Conservation (phyloP, 257 asterid genomes). For the Solanum ossicruentum region DNA sequence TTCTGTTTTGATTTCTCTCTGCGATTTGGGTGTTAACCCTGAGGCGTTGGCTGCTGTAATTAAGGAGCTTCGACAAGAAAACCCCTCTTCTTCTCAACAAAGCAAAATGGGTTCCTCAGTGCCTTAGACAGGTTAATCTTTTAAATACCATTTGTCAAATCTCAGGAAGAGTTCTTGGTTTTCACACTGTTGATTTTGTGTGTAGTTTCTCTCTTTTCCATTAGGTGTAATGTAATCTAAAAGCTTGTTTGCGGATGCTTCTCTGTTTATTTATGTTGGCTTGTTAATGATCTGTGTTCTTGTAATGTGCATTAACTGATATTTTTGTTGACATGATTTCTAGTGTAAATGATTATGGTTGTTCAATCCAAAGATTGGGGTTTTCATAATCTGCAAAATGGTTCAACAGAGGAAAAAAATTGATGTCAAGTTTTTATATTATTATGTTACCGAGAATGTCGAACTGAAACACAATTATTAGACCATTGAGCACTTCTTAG, state of each 20-base stretch:
- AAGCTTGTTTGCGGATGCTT: background rate
- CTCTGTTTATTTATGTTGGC: background rate
- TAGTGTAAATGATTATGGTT: background rate
- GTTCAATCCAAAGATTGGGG: background rate
- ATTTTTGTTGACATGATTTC: background rate
- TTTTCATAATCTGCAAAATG: background rate
- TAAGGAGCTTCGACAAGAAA: constrained; percentile 54
- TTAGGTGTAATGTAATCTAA: background rate
- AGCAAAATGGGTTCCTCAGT: background rate
- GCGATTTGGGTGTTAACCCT: constrained; percentile 68
- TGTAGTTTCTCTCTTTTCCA: background rate
- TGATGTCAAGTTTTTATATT: background rate
- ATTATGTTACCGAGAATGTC: background rate
- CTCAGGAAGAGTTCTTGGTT: background rate
- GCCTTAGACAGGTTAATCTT: background rate
- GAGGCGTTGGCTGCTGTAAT: constrained; percentile 71
- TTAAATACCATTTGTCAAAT: background rate
- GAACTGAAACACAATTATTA: background rate
- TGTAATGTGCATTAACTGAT: background rate
- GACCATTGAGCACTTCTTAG: background rate
- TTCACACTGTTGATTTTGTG: background rate
- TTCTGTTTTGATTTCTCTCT: constrained; percentile 60
- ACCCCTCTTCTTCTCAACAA: constrained; percentile 1
- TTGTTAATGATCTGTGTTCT: background rate
- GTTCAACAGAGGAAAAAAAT: background rate